phyloP scores from a whole-genome alignment of 208 protist species.

The Crithidia expoeki region DNA sequence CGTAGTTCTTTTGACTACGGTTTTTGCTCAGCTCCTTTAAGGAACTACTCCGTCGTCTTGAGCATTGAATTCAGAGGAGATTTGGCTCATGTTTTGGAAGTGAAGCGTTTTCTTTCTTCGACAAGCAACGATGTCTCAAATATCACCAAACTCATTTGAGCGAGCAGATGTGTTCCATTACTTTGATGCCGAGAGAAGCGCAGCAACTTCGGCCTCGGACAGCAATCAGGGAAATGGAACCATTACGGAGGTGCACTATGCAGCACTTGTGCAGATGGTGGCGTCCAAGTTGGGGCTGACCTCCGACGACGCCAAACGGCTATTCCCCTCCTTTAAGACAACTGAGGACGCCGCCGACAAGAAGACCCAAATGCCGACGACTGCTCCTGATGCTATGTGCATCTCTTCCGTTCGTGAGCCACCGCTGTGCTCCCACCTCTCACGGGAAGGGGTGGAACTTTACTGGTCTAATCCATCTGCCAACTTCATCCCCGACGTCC shows the following conservation, averaged over 20 bases:
- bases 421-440: constrained; percentile 56
- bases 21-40: too few species aligned
- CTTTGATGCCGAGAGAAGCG: constrained; percentile 16
- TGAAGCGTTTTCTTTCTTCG: too few species aligned
- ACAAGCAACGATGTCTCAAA: constrained; percentile 20
- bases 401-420: constrained; percentile 2
- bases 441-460: constrained; percentile 42
- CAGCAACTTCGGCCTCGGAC: not conserved
- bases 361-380: too few species aligned
- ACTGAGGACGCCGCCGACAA: too few species aligned
- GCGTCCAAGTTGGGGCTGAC: constrained; percentile 21
- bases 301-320: constrained; percentile 8
- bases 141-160: constrained; percentile 10
- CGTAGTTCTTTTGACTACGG: too few species aligned
- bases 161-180: constrained; percentile 43
- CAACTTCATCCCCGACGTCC: constrained; percentile 27
- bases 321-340: constrained; percentile 17
- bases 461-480: constrained; percentile 14
- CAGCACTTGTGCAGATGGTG: constrained; percentile 31
- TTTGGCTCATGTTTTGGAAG: too few species aligned
- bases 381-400: too few species aligned
- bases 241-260: constrained; percentile 32
- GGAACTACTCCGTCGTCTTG: too few species aligned
- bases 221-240: constrained; percentile 5
- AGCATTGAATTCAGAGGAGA: too few species aligned